Evolutionary conservation across 2,329 filamentous ascomycete species (phyloP), one percentile per base, ranked within the genome.

Genomic region (Venturia aucupariae): DNA sequence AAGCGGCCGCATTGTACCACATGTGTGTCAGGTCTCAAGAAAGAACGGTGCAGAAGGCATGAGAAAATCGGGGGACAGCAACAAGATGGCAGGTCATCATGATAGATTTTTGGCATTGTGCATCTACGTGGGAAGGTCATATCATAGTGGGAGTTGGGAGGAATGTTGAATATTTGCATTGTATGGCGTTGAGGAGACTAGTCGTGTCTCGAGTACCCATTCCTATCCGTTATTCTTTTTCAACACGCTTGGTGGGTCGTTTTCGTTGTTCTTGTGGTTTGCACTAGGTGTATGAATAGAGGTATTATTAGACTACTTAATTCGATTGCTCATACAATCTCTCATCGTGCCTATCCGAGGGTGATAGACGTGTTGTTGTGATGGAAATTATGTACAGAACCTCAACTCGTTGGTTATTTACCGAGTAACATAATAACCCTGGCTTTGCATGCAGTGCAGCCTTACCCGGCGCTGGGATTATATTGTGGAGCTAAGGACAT

Each of bases 401-500:
- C 15, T 19, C 13, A 44, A 17, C 15, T 17, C 19, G 44, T 46
- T 46, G 44, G 8, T 24, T 10, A 15, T 24, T 4, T 8, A 54
- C 24, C 15, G 48, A 41, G 39, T 15, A 41, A 41, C 13, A 4
- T 17, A 19, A 10, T 15, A 35, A 57, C 27, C 51, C 51, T 57
- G 30, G 46, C 24, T 30, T n/a, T n/a, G 2, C 46, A 51, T 51
- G 46, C 46, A n/a, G 30, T 57, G 51, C 51, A 57, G 51, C 51
- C 51, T 57, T 57, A 57, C 51, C 51, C 51, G 51, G 51, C 30
- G 30, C 30, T 57, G 27, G 51, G 51, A 35, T 57, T 15, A 30
- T 6, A 27, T 5, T 17, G 4, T 27, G 22, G 46, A 51, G 46
- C 46, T 51, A 24, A 51, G 11, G 11, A 27, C 24, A 24, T 27